Evolutionary conservation across 768 basidiomycete genomes (phyloP).

Genomic region (Lentinula sp.): DNA sequence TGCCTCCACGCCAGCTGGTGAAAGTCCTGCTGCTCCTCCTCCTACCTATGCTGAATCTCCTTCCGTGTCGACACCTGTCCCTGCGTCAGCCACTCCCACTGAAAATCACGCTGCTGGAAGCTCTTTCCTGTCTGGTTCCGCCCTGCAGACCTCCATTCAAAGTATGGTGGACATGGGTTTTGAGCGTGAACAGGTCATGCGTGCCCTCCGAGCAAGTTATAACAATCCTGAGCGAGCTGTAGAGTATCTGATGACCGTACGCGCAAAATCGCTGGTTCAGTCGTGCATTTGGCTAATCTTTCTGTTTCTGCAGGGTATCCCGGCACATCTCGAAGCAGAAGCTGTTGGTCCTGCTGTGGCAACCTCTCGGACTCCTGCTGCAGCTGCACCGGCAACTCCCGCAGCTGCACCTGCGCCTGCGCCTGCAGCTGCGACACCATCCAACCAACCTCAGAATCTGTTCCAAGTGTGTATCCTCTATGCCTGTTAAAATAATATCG

Average conservation of each 20-base stretch:
- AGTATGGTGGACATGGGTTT: slow-evolving; percentile 97
- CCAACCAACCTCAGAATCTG: slow-evolving; percentile 69
- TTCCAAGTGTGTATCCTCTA: slow-evolving; percentile 56
- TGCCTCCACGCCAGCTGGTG: slow-evolving; percentile 21
- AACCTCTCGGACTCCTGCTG: slow-evolving; percentile 27
- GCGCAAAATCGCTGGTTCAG: slow-evolving; percentile 18
- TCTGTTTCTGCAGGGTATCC: slow-evolving; percentile 60
- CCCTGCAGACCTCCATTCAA: slow-evolving; percentile 68
- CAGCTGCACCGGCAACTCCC: slow-evolving; percentile 27
- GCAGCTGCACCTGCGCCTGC: slow-evolving; percentile 22
- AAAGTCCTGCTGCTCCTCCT: slow-evolving; percentile 28
- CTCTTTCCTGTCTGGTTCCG: slow-evolving; percentile 72
- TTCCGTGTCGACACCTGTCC: slow-evolving; percentile 24
- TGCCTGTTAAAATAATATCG: neutral
- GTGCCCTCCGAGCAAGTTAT: slow-evolving; percentile 86
- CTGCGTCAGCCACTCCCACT: slow-evolving; percentile 21
- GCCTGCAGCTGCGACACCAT: slow-evolving; percentile 24
- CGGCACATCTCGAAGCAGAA: slow-evolving; percentile 57
- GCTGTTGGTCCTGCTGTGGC: slow-evolving; percentile 28
- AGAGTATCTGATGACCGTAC: slow-evolving; percentile 93
- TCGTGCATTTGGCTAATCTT: neutral
- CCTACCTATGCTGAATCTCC: slow-evolving; percentile 24
- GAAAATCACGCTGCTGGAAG: slow-evolving; percentile 38
- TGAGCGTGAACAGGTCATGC: slow-evolving; percentile 72
- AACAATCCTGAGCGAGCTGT: slow-evolving; percentile 98